These are phyloP conservation scores for Hymenoscyphus repandus DNA, from an alignment of 2,329 filamentous ascomycete genomes.

Conservation along the genomic window DNA sequence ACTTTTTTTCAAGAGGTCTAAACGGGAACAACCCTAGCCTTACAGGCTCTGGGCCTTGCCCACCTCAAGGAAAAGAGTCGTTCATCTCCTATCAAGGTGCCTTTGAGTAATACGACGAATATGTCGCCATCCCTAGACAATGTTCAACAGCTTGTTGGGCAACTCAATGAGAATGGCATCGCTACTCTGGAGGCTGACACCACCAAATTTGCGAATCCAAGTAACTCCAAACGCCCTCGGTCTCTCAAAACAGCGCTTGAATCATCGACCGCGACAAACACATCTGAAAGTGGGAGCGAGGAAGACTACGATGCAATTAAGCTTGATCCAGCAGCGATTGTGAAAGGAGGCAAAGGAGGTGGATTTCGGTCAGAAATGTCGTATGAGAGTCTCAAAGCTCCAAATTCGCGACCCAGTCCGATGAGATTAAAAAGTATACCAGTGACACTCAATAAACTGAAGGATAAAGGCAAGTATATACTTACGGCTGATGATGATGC, in stretches of 20 bases:
- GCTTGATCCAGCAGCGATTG: constrained; percentile 23
- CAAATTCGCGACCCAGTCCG: constrained; percentile 9
- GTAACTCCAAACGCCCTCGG: constrained; percentile 14
- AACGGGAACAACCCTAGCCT: no score
- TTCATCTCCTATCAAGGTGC: constrained; percentile 2
- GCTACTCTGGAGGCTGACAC: constrained; percentile 15
- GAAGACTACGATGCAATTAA: constrained; percentile 29
- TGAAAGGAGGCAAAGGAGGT: constrained; percentile 32
- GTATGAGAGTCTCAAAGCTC: constrained; percentile 9
- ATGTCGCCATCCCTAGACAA: constrained; percentile 18
- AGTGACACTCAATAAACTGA: constrained; percentile 26
- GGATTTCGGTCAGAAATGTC: constrained; percentile 26
- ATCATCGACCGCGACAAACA: constrained; percentile 12
- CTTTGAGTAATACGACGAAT: constrained; percentile 1
- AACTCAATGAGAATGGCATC: constrained; percentile 20
- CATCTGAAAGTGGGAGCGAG: constrained; percentile 25
- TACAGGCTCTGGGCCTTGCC: no score
- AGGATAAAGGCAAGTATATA: constrained; percentile 26
- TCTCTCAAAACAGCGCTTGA: constrained; percentile 27
- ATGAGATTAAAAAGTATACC: constrained; percentile 25
- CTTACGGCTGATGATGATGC: constrained; percentile 26
- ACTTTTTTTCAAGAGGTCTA: no score
- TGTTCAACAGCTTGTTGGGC: constrained; percentile 16
- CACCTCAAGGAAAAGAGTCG: constrained; percentile 9
- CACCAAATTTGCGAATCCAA: neutral